Evolutionary conservation across 2,329 filamentous ascomycete genomes (phyloP).

Genomic region (Pseudovirgaria hyperparasitica): DNA sequence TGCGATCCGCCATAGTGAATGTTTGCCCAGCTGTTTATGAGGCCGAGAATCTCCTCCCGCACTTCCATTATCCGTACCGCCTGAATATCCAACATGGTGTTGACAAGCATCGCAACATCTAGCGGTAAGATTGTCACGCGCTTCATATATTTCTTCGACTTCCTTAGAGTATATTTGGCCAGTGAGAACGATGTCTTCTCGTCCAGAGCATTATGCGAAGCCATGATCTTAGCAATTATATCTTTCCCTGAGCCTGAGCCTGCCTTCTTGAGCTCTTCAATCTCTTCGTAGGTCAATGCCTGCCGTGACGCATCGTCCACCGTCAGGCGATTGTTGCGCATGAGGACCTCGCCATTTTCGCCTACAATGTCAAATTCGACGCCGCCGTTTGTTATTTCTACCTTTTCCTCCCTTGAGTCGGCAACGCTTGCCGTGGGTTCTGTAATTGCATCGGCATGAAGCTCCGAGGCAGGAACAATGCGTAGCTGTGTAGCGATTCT

Average conservation of each 20-base stretch:
- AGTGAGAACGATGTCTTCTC: constrained; percentile 91
- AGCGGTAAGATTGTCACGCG: constrained; percentile 77
- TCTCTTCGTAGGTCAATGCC: constrained; percentile 58
- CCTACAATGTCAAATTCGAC: constrained; percentile 33
- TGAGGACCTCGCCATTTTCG: constrained; percentile 35
- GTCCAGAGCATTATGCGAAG: constrained; percentile 78
- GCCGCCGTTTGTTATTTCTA: constrained; percentile 12
- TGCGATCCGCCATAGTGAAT: constrained; percentile 56
- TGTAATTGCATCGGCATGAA: constrained; percentile 61
- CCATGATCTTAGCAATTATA: constrained; percentile 82
- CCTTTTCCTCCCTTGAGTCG: constrained; percentile 20
- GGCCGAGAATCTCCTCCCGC: constrained; percentile 66
- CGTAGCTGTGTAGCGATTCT: constrained; percentile 58
- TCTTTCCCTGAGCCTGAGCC: constrained; percentile 72
- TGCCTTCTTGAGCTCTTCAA: constrained; percentile 58
- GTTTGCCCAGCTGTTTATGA: constrained; percentile 83
- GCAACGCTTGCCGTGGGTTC: constrained; percentile 34
- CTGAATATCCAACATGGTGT: constrained; percentile 75
- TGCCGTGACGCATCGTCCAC: constrained; percentile 57
- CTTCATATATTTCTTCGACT: constrained; percentile 85
- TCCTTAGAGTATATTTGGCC: constrained; percentile 90
- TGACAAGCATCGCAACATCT: constrained; percentile 61
- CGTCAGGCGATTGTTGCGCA: constrained; percentile 51
- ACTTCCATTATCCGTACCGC: constrained; percentile 71
- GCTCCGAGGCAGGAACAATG: constrained; percentile 65